Evolutionary conservation across 495 filamentous ascomycete species (phyloP).

Genomic region (Penicillium lividum): DNA sequence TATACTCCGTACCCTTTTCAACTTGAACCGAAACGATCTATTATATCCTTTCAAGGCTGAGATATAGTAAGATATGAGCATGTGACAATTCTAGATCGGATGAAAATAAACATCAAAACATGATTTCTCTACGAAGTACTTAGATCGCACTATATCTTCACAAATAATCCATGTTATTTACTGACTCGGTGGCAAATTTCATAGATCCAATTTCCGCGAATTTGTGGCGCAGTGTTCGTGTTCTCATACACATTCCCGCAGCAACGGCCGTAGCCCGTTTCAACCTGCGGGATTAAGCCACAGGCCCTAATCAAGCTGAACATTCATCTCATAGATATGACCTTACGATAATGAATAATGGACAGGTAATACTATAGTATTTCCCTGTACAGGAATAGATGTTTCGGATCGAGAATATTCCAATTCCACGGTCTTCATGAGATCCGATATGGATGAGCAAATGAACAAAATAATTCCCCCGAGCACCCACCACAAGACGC

Average conservation of each 20-base stretch:
- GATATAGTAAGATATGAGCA: too few relatives aligned
- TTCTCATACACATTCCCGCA: background rate
- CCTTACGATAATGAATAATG: background rate
- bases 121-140: too few relatives aligned
- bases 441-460: conserved; percentile 6
- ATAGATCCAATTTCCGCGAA: background rate
- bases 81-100: too few relatives aligned
- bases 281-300: background rate
- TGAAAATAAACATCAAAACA: too few relatives aligned
- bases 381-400: background rate
- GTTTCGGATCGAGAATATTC: conserved; percentile 11
- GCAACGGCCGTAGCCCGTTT: background rate
- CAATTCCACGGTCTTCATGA: conserved; percentile 14
- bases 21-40: background rate
- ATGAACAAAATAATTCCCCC: conserved; percentile 32
- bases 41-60: too few relatives aligned
- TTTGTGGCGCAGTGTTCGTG: background rate
- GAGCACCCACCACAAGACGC: conserved; percentile 47
- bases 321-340: background rate
- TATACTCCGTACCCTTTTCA: background rate
- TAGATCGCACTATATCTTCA: too few relatives aligned
- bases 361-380: too few relatives aligned
- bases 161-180: too few relatives aligned
- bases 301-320: background rate
- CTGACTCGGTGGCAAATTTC: background rate